phyloP scores from a whole-genome alignment of 768 basidiomycete genomes.

The Mycena galopus region DNA sequence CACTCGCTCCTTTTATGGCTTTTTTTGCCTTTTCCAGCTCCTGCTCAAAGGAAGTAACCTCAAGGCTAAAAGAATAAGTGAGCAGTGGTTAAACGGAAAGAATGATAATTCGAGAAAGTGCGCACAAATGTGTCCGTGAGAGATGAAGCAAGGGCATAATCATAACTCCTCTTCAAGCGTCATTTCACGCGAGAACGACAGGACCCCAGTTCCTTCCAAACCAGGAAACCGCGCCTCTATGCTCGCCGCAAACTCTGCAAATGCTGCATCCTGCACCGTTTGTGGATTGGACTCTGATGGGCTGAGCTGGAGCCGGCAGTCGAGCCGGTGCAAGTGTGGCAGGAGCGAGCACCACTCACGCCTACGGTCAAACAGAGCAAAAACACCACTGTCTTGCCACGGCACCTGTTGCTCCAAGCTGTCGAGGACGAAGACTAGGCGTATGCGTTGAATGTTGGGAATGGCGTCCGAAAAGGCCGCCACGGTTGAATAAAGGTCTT shows the following conservation, averaged over 20 bases:
- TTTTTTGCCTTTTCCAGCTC: too few species aligned
- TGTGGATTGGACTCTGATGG: background rate
- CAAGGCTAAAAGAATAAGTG: too few species aligned
- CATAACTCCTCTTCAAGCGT: background rate
- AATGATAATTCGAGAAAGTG: background rate
- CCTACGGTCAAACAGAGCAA: background rate
- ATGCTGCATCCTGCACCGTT: background rate
- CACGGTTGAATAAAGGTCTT: background rate
- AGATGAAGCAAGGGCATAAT: background rate
- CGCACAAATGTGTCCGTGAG: background rate
- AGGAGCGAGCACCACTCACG: background rate
- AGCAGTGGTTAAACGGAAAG: background rate
- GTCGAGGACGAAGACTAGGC: constrained; percentile 6
- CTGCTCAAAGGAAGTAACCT: too few species aligned
- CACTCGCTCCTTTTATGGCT: too few species aligned
- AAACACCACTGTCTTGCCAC: constrained; percentile 5
- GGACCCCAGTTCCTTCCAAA: background rate
- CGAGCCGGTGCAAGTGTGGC: background rate
- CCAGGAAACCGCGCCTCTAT: background rate
- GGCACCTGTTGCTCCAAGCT: constrained; percentile 13
- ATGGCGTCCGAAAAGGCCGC: background rate
- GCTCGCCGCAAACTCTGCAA: background rate
- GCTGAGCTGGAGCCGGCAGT: background rate
- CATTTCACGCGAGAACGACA: background rate
- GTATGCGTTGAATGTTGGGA: background rate